A percentile compares a stretch with the other conserved stretches of the same genome.
These are phyloP conservation scores for Aspergillus nidulans DNA, from an alignment of 495 filamentous ascomycete species.

Conservation along the genomic window DNA sequence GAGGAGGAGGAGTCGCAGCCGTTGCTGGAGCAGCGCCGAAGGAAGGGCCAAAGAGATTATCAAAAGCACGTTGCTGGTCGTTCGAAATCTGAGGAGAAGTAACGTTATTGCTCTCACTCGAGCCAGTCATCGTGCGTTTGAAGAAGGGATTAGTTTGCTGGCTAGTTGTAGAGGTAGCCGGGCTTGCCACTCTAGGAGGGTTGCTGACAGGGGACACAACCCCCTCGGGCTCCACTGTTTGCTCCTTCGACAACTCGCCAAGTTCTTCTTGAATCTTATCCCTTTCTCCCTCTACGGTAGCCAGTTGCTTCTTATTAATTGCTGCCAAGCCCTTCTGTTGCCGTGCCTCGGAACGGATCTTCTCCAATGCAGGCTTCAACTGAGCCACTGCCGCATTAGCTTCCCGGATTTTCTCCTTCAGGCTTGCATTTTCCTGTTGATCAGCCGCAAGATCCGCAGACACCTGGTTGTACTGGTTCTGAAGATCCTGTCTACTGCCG, in stretches of 20 bases:
- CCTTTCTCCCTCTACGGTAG: slow-evolving; percentile 79
- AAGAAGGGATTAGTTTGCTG: slow-evolving; percentile 89
- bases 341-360: slow-evolving; percentile 79
- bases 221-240: slow-evolving; percentile 25
- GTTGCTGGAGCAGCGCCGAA: slow-evolving; percentile 47
- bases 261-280: slow-evolving; percentile 80
- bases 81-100: slow-evolving; percentile 38
- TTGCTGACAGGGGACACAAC: slow-evolving; percentile 36
- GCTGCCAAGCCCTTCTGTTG: slow-evolving; percentile 94
- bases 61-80: slow-evolving; percentile 68
- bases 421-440: slow-evolving; percentile 75
- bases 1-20: slow-evolving; percentile 47
- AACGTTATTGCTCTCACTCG: slow-evolving; percentile 50
- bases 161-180: slow-evolving; percentile 68
- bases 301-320: slow-evolving; percentile 96
- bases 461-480: slow-evolving; percentile 76
- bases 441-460: slow-evolving; percentile 73
- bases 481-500: slow-evolving; percentile 75
- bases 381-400: slow-evolving; percentile 76
- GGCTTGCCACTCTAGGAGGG: slow-evolving; percentile 53
- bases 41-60: slow-evolving; percentile 83
- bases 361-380: slow-evolving; percentile 84
- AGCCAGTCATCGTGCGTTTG: slow-evolving; percentile 61
- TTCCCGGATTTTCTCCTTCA: slow-evolving; percentile 83
- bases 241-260: slow-evolving; percentile 59